Evolutionary conservation across 208 protist genomes (phyloP).

Genomic region (Vickermania spadyakhi): DNA sequence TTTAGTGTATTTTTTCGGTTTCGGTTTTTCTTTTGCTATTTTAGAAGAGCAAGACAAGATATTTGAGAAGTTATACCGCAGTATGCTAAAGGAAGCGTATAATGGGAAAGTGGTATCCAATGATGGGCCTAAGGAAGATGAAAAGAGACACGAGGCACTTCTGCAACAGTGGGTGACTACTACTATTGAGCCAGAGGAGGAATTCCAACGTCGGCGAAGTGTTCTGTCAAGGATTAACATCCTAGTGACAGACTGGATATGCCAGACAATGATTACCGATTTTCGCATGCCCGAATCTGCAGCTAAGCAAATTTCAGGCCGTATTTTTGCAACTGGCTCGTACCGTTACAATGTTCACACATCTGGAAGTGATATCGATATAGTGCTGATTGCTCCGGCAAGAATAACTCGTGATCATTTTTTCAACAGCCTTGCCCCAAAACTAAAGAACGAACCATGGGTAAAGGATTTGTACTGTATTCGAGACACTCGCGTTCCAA

Average conservation of each 20-base stretch:
- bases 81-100: slow-evolving; percentile 54
- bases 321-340: slow-evolving; percentile 97
- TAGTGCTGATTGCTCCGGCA: slow-evolving; percentile 90
- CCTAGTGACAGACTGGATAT: slow-evolving; percentile 81
- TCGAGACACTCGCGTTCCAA: slow-evolving; percentile 92
- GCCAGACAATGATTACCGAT: slow-evolving; percentile 80
- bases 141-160: slow-evolving; percentile 57
- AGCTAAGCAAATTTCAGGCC: slow-evolving; percentile 78
- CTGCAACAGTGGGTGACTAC: slow-evolving; percentile 66
- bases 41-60: background rate
- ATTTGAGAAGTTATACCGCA: background rate
- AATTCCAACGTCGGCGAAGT: slow-evolving; percentile 69
- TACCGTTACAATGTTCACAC: slow-evolving; percentile 98
- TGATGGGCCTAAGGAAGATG: slow-evolving; percentile 64
- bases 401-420: slow-evolving; percentile 92
- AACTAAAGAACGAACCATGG: slow-evolving; percentile 65
- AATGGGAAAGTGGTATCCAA: slow-evolving; percentile 63
- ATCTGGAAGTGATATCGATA: slow-evolving; percentile 96
- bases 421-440: slow-evolving; percentile 85
- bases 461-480: slow-evolving; percentile 86
- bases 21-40: background rate
- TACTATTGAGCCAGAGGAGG: slow-evolving; percentile 82
- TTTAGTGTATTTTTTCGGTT: background rate
- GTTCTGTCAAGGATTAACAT: slow-evolving; percentile 80
- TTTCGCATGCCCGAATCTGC: slow-evolving; percentile 84